Evolutionary conservation across 2,329 filamentous ascomycete species (phyloP), one percentile per base, ranked within the genome.

Genomic region (Colletotrichum chlorophyti): DNA sequence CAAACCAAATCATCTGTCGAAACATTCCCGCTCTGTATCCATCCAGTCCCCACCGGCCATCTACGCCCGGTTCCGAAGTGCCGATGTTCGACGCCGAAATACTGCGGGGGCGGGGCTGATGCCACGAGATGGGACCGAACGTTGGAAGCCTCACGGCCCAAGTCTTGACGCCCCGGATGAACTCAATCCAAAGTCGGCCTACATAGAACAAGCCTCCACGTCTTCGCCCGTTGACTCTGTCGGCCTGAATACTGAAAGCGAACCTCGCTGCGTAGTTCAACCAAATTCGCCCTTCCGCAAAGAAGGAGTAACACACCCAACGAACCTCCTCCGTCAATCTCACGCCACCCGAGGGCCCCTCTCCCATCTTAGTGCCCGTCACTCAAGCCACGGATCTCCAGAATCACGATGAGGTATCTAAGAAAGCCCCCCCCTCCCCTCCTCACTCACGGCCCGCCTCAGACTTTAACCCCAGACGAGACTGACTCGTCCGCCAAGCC

Each of bases 21-120:
- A n/a, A n/a, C n/a, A n/a, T n/a, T n/a, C n/a, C n/a, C n/a, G n/a
- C n/a, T n/a, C n/a, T n/a, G n/a, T n/a, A n/a, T n/a, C n/a, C n/a
- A n/a, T n/a, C n/a, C n/a, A n/a, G n/a, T n/a, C n/a, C n/a, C n/a
- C n/a, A n/a, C n/a, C n/a, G n/a, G n/a, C n/a, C n/a, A n/a, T n/a
- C n/a, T n/a, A 50, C n/a, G 34, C 35, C 51, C 55, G 55, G 55
- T 11, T 27, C 55, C 55, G 55, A 59, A 49, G n/a, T 55, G 55
- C 55, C 51, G 55, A 43, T 15, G 19, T n/a, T 14, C 51, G n/a
- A 43, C 29, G 42, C 55, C 55, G 51, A 49, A 31, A 42, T 15
- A 34, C 51, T 55, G 43, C 37, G 50, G 55, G 50, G 55, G 50
- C 50, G 50, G 43, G 55, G 55, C 31, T 32, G 12, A 34, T 41